Evolutionary conservation across 2,329 filamentous ascomycete genomes (phyloP).

Genomic region (Ophiosphaerella narmari): DNA sequence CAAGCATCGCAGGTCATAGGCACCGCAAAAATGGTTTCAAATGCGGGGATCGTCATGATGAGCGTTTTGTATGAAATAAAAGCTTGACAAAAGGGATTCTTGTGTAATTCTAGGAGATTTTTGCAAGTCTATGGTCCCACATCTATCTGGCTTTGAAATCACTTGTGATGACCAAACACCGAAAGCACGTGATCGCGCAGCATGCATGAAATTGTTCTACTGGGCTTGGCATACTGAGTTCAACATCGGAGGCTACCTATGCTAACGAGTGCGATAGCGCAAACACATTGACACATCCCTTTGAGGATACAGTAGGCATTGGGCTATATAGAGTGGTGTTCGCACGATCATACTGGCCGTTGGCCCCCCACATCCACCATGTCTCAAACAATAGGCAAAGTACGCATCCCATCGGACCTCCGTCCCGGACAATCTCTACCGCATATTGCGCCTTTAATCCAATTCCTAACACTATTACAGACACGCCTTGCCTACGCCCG

Average conservation of each 20-base stretch:
- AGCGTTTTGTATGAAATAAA: not conserved
- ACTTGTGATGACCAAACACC: conserved; percentile 10
- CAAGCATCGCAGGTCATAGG: conserved; percentile 90
- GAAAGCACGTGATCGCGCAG: conserved; percentile 17
- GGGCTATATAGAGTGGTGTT: not conserved
- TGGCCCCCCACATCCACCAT: conserved; percentile 53
- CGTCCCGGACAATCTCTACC: conserved; percentile 10
- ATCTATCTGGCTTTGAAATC: conserved; percentile 40
- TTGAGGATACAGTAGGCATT: too few relatives aligned
- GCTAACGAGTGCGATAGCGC: not conserved
- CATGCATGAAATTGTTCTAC: conserved; percentile 17
- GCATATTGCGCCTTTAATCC: not conserved
- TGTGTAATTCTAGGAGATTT: conserved; percentile 1
- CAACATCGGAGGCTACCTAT: conserved; percentile 2
- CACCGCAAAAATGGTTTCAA: conserved; percentile 89
- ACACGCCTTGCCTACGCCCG: conserved; percentile 96
- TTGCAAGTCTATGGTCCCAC: conserved; percentile 11
- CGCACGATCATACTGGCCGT: conserved; percentile 17
- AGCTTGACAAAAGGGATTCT: conserved; percentile 1
- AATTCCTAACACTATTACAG: conserved; percentile 52
- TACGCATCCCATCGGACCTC: conserved; percentile 51
- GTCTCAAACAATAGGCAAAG: conserved; percentile 80
- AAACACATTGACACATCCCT: not conserved
- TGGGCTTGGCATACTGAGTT: conserved; percentile 19
- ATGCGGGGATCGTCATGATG: conserved; percentile 40